A percentile compares a stretch with the other conserved stretches of the same genome.
Evolutionary conservation across 2,329 filamentous ascomycete genomes (phyloP).

Genomic region (Ploettnerulaceae sp.): DNA sequence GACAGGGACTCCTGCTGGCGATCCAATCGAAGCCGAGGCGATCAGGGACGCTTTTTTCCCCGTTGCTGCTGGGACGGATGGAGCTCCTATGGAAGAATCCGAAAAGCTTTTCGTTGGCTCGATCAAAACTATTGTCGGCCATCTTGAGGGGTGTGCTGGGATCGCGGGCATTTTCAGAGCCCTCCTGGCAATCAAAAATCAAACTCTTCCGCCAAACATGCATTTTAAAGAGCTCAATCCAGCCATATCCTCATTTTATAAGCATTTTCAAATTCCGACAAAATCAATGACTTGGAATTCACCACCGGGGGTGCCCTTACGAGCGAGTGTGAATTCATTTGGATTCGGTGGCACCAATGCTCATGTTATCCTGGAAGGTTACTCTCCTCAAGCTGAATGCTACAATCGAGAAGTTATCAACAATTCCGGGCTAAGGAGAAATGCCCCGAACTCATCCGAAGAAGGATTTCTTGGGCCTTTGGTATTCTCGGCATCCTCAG

Average conservation of each 20-base stretch:
- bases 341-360: constrained; percentile 36
- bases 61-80: no score
- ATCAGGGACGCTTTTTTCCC: constrained; percentile 16
- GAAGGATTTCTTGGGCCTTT: no score
- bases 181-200: constrained; percentile 19
- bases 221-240: constrained; percentile 7
- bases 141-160: constrained; percentile 23
- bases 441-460: neutral
- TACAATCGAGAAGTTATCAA: neutral
- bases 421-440: neutral
- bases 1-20: constrained; percentile 8
- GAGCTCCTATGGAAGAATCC: no score
- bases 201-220: constrained; percentile 20
- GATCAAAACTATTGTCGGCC: constrained; percentile 24
- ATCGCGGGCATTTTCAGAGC: constrained; percentile 22
- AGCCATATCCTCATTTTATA: constrained; percentile 34
- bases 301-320: neutral
- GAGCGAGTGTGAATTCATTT: constrained; percentile 33
- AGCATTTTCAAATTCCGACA: constrained; percentile 13
- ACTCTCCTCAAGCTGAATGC: constrained; percentile 2
- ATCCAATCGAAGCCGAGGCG: constrained; percentile 12
- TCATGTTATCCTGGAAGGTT: constrained; percentile 32
- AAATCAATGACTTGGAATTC: neutral
- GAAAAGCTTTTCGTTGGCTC: no score
- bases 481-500: no score